These are phyloP conservation scores for Diaporthe sp. DNA, from an alignment of 2,329 filamentous ascomycete species.

Conservation along the genomic window DNA sequence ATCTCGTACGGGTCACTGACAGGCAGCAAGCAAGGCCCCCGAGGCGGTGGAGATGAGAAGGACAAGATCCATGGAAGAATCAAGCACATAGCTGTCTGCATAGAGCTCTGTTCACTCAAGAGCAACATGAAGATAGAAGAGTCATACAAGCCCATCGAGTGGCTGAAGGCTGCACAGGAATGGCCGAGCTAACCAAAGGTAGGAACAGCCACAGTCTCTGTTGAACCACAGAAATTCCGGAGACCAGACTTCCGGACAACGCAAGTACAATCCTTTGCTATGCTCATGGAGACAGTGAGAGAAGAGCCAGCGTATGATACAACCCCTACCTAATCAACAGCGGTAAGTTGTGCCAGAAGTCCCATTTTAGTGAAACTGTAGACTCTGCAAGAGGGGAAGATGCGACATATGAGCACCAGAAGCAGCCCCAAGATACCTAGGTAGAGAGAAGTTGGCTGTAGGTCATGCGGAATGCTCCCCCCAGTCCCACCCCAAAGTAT, in stretches of 20 bases:
- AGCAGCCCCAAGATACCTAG: not conserved
- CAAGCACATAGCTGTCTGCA: not conserved
- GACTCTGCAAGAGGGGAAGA: not conserved
- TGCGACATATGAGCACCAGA: not conserved
- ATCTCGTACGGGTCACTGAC: not conserved
- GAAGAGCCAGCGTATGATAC: not conserved
- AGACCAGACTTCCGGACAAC: not conserved
- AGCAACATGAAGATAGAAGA: not conserved
- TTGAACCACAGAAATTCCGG: not conserved
- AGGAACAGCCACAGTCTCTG: not conserved
- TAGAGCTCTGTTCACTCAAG: not conserved
- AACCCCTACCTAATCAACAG: constrained; percentile 1
- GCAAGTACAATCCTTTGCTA: not conserved
- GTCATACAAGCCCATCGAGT: not conserved
- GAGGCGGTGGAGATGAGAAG: not conserved
- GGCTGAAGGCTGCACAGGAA: not conserved
- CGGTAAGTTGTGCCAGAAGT: not conserved
- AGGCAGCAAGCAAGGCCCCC: not conserved
- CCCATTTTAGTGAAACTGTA: not conserved
- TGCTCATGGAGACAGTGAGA: not conserved
- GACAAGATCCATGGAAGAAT: not conserved
- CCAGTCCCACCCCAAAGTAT: not conserved
- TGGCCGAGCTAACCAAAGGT: not conserved
- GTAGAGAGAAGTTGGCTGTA: not conserved
- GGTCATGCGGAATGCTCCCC: not conserved